A percentile compares a stretch with the other conserved stretches of the same genome.
Evolutionary conservation across 768 basidiomycete genomes (phyloP).

Genomic region (Rhizopogon vinicolor): DNA sequence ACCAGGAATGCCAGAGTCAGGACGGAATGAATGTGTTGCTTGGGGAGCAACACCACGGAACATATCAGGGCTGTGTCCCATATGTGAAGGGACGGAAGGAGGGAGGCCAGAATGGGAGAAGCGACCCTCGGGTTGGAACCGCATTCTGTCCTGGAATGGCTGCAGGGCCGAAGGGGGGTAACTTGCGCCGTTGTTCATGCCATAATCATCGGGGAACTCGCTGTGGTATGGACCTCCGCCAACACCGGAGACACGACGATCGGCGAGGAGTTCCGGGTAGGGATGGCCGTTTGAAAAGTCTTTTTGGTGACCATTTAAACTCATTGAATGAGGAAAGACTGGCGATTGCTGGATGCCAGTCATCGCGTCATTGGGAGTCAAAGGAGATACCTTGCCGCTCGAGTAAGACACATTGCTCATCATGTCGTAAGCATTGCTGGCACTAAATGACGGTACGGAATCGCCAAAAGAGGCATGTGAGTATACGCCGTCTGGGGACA

Average conservation of each 20-base stretch:
- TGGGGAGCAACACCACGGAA: constrained; percentile 69
- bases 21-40: constrained; percentile 58
- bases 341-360: constrained; percentile 51
- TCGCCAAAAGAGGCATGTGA: constrained; percentile 57
- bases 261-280: constrained; percentile 56
- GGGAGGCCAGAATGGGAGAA: constrained; percentile 41
- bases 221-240: constrained; percentile 43
- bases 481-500: constrained; percentile 56
- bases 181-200: constrained; percentile 40
- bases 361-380: constrained; percentile 65
- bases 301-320: constrained; percentile 38
- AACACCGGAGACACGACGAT: constrained; percentile 51
- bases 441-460: constrained; percentile 53
- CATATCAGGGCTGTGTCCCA: constrained; percentile 49
- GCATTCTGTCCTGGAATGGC: constrained; percentile 57
- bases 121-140: constrained; percentile 51
- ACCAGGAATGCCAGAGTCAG: constrained; percentile 42
- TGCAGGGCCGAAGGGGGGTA: constrained; percentile 49
- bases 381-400: constrained; percentile 72
- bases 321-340: constrained; percentile 41
- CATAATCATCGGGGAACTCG: constrained; percentile 65
- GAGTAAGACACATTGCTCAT: constrained; percentile 57
- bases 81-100: constrained; percentile 43
- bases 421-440: constrained; percentile 57
- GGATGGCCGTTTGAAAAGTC: constrained; percentile 48